Percentiles rank a stretch among this genome's conserved stretches.
Evolutionary conservation across 1,284 basidiomycete species (phyloP).

Genomic region (Laetiporus sulphureus): DNA sequence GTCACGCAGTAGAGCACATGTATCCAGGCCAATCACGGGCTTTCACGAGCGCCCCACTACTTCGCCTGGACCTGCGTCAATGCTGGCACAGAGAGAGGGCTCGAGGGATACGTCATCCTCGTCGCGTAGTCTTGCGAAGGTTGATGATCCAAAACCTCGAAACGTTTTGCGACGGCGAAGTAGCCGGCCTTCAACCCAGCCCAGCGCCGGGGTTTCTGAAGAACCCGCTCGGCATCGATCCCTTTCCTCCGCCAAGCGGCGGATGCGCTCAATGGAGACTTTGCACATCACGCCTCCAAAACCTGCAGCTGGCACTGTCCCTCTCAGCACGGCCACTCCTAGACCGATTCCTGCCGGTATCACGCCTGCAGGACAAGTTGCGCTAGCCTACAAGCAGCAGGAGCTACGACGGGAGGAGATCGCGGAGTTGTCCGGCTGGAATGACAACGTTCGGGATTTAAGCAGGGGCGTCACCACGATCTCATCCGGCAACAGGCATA

Average conservation of each 20-base stretch:
- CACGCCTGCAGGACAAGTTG: slow-evolving; percentile 53
- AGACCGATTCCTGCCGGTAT: slow-evolving; percentile 21
- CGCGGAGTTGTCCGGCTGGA: slow-evolving; percentile 19
- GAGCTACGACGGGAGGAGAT: slow-evolving; percentile 29
- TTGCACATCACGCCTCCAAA: not conserved
- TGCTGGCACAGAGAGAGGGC: not conserved
- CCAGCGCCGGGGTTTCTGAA: slow-evolving; percentile 3
- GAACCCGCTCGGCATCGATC: slow-evolving; percentile 5
- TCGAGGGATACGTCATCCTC: slow-evolving; percentile 11
- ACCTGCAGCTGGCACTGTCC: not conserved
- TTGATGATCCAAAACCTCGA: slow-evolving; percentile 24
- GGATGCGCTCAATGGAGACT: slow-evolving; percentile 7
- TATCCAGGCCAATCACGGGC: not conserved
- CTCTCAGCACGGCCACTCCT: slow-evolving; percentile 7
- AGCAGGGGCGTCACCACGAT: not conserved
- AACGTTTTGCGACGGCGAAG: slow-evolving; percentile 42
- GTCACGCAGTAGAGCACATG: slow-evolving; percentile 5
- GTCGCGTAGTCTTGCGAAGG: not conserved
- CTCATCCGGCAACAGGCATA: not conserved
- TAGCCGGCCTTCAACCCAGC: slow-evolving; percentile 27
- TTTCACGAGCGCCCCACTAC: no score
- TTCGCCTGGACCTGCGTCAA: not conserved
- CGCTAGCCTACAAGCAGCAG: slow-evolving; percentile 52
- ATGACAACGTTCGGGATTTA: slow-evolving; percentile 7
- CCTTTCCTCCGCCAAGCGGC: slow-evolving; percentile 4